A percentile compares a stretch with the other conserved stretches of the same genome.
Evolutionary conservation across 257 asterid species (phyloP).

Genomic region (Solanum pennellii): DNA sequence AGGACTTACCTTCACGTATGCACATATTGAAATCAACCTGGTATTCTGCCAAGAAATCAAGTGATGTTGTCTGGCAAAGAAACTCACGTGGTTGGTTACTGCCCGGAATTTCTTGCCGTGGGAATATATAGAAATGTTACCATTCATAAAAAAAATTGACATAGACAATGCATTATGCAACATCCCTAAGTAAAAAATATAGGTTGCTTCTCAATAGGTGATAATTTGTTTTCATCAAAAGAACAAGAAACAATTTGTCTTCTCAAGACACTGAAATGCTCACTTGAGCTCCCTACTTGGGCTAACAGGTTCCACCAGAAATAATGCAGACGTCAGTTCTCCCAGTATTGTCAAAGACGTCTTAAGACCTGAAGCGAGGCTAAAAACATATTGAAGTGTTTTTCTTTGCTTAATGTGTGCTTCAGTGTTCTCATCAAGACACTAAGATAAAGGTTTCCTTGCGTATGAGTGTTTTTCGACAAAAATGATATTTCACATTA

Average conservation of each 20-base stretch:
- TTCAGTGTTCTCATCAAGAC: background rate
- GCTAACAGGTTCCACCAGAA: background rate
- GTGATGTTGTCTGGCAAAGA: slow-evolving; percentile 76
- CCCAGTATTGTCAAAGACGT: background rate
- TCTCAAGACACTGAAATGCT: background rate
- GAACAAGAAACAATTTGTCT: background rate
- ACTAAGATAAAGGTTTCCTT: background rate
- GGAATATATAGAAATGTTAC: slow-evolving; percentile 45
- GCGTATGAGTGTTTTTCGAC: background rate
- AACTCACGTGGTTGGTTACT: slow-evolving; percentile 42
- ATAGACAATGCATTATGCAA: background rate
- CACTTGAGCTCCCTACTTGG: background rate
- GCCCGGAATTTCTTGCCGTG: slow-evolving; percentile 49
- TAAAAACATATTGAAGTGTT: background rate
- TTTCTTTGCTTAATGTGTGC: background rate
- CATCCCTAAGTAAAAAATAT: background rate
- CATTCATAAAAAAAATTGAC: no score
- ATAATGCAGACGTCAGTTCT: background rate
- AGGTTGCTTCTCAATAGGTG: background rate
- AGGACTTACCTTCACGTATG: slow-evolving; percentile 54
- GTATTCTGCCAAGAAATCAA: slow-evolving; percentile 78
- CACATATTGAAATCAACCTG: slow-evolving; percentile 79
- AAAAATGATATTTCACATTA: no score
- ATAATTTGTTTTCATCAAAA: background rate
- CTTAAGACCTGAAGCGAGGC: background rate